Conservation (phyloP, 1,284 basidiomycete species). For the Fomitopsis pinicola region DNA sequence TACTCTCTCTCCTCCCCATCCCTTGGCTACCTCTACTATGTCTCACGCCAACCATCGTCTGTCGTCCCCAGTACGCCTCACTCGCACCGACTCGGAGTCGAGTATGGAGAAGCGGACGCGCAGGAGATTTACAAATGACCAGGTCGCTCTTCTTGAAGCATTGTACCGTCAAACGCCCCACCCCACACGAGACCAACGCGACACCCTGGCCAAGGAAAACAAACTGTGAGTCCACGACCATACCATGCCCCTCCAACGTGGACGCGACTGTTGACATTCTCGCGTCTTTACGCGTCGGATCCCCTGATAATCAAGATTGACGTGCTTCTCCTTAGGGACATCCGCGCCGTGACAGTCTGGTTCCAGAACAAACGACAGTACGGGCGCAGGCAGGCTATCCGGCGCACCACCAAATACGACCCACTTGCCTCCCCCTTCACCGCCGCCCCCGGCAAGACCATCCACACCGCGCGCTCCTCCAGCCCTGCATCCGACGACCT, state of each 20-base stretch:
- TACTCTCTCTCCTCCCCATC: constrained; percentile 3
- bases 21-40: constrained; percentile 7
- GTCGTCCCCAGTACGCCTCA: constrained; percentile 13
- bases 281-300: background rate
- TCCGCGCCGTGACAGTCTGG: constrained; percentile 77
- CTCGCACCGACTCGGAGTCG: constrained; percentile 25
- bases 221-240: constrained; percentile 47
- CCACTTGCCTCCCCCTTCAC: constrained; percentile 19
- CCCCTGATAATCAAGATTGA: background rate
- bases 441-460: constrained; percentile 23
- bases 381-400: constrained; percentile 53
- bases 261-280: too few species aligned
- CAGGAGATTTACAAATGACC: constrained; percentile 62
- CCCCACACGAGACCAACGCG: constrained; percentile 68
- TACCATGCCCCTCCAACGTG: constrained; percentile 6
- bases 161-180: constrained; percentile 67
- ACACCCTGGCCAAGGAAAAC: constrained; percentile 52
- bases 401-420: constrained; percentile 15
- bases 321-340: constrained; percentile 45
- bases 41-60: background rate
- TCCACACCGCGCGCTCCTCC: constrained; percentile 23
- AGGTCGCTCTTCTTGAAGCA: constrained; percentile 69
- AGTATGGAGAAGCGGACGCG: constrained; percentile 46
- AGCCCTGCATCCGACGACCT: constrained; percentile 5
- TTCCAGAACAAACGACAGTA: constrained; percentile 80